A percentile compares a stretch with the other conserved stretches of the same genome.
phyloP scores from a whole-genome alignment of 495 filamentous ascomycete species.

The Penicillium cataractarum region DNA sequence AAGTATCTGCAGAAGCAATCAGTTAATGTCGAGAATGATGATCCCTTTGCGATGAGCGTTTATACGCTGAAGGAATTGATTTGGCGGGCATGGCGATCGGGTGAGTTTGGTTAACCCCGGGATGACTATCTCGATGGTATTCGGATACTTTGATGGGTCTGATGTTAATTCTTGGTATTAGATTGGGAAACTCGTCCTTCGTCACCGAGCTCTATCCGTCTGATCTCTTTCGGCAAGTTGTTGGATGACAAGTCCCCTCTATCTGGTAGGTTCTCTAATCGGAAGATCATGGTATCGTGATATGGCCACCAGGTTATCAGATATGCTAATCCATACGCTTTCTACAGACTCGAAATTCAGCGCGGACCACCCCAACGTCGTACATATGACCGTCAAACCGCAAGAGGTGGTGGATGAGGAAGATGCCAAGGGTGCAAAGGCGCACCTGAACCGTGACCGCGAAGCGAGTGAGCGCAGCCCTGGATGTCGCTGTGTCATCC shows the following conservation, averaged over 20 bases:
- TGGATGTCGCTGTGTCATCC: conserved; percentile 79
- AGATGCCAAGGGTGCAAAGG: conserved; percentile 77
- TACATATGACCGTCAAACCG: conserved; percentile 92
- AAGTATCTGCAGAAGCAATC: conserved; percentile 81
- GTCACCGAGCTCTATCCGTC: conserved; percentile 79
- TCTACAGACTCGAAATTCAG: conserved; percentile 76
- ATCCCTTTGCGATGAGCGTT: conserved; percentile 85
- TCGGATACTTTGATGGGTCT: no score
- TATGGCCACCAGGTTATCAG: neutral
- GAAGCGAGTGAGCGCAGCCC: conserved; percentile 65
- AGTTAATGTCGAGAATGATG: conserved; percentile 72
- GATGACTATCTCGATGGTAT: neutral
- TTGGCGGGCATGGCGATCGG: conserved; percentile 82
- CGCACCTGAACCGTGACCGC: conserved; percentile 58
- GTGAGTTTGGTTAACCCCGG: conserved; percentile 35
- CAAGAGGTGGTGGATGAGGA: conserved; percentile 90
- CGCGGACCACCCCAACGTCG: conserved; percentile 72
- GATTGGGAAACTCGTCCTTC: conserved; percentile 88
- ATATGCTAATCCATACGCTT: neutral
- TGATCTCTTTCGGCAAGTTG: conserved; percentile 88
- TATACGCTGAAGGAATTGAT: conserved; percentile 93
- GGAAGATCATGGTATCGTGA: neutral
- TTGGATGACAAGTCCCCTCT: conserved; percentile 83
- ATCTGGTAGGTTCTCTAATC: conserved; percentile 56
- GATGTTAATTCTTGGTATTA: conserved; percentile 23